Evolutionary conservation across 352 stramenopile species (phyloP).

Genomic region (Peronosclerospora sorghi): DNA sequence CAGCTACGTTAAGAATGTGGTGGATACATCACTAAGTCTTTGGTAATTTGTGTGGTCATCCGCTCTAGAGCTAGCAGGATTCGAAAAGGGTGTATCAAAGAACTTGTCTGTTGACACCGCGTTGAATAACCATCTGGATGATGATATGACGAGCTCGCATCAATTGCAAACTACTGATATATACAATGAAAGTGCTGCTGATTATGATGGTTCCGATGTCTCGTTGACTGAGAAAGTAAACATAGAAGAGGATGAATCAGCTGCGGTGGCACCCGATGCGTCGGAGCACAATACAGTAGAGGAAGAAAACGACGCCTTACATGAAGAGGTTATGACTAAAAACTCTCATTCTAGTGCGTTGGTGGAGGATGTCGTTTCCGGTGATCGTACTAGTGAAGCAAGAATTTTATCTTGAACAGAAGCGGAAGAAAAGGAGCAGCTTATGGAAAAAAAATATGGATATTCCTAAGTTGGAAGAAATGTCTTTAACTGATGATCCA

Average conservation of each 20-base stretch:
- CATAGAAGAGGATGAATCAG: not conserved
- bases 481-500: not conserved
- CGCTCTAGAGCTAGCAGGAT: conserved; percentile 13
- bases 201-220: not conserved
- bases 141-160: conserved; percentile 2
- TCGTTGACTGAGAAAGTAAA: conserved; percentile 1
- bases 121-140: conserved; percentile 2
- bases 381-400: conserved; percentile 2
- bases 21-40: conserved; percentile 21
- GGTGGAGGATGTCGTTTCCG: not conserved
- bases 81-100: conserved; percentile 1
- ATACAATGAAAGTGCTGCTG: conserved; percentile 3
- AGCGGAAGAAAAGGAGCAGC: not conserved
- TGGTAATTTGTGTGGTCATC: conserved; percentile 19
- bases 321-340: not conserved
- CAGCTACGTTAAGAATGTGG: conserved; percentile 26
- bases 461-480: not conserved
- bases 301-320: not conserved
- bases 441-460: not conserved
- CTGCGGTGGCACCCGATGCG: not conserved
- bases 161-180: not conserved
- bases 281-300: too few relatives aligned
- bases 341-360: not conserved
- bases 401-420: not conserved
- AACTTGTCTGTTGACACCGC: not conserved